Evolutionary conservation across 768 basidiomycete genomes (phyloP).

Genomic region (Lactifluus pinguis): DNA sequence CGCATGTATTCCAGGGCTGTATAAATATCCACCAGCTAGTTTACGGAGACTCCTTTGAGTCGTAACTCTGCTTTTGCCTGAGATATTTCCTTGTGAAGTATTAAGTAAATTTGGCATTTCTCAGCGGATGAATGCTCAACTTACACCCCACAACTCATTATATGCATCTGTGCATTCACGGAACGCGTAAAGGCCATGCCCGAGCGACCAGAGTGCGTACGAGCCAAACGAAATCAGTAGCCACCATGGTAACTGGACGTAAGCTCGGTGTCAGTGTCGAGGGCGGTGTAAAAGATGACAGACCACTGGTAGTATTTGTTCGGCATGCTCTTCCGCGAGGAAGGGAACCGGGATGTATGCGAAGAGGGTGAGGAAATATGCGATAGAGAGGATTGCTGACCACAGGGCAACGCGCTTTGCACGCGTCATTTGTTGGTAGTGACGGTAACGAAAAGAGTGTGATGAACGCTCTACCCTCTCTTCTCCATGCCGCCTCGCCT

Average conservation of each 20-base stretch:
- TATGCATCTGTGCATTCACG: constrained; percentile 77
- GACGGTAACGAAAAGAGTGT: background rate
- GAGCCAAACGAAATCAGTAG: constrained; percentile 70
- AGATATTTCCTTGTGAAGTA: constrained; percentile 16
- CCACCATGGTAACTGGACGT: constrained; percentile 72
- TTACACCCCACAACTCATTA: constrained; percentile 52
- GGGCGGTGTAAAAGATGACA: constrained; percentile 22
- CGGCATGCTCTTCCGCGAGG: constrained; percentile 35
- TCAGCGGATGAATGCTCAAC: constrained; percentile 20
- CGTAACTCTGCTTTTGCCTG: constrained; percentile 19
- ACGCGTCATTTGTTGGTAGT: constrained; percentile 43
- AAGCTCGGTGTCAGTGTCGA: background rate
- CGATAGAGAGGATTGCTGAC: constrained; percentile 32
- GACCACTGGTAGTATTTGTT: constrained; percentile 52
- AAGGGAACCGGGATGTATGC: constrained; percentile 47
- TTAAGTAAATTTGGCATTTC: background rate
- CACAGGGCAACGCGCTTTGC: constrained; percentile 45
- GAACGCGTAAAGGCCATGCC: constrained; percentile 65
- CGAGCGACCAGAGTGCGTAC: constrained; percentile 69
- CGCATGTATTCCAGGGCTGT: constrained; percentile 7
- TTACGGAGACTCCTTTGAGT: constrained; percentile 17
- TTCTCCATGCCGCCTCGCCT: constrained; percentile 16
- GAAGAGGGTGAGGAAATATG: constrained; percentile 53
- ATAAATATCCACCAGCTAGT: constrained; percentile 15
- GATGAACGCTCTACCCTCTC: background rate